A percentile compares a stretch with the other conserved stretches of the same genome.
Conservation (phyloP, 495 filamentous ascomycete genomes). For the Podospora bellae-mahoneyi region DNA sequence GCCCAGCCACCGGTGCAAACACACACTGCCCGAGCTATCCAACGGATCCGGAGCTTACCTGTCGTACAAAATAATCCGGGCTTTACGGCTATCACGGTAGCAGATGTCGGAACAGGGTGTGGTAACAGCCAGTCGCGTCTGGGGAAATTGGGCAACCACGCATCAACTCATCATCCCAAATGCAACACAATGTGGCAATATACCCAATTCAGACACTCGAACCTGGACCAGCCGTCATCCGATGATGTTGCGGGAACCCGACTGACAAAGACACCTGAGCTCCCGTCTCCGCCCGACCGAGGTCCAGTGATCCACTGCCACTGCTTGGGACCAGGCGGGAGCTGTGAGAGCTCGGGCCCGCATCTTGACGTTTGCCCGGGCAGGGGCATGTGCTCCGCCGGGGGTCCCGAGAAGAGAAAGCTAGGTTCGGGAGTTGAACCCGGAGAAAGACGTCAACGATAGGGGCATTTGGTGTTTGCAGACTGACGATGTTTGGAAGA, state of each 20-base stretch:
- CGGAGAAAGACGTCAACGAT: background rate
- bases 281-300: background rate
- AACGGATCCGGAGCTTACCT: background rate
- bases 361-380: background rate
- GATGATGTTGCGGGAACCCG: background rate
- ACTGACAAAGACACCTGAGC: background rate
- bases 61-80: background rate
- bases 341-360: background rate
- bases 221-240: background rate
- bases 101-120: too few species aligned
- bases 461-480: background rate
- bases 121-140: background rate
- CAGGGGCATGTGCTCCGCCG: background rate
- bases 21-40: background rate
- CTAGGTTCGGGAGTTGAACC: background rate
- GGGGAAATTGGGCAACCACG: background rate
- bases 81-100: background rate
- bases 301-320: background rate
- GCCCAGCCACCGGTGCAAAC: background rate
- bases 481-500: background rate
- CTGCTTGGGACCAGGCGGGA: too few species aligned
- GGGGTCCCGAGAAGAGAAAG: background rate
- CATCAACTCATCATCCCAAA: background rate
- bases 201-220: background rate
- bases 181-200: background rate